Conservation (phyloP, 768 basidiomycete genomes). For the Leccinellum luteum region DNA sequence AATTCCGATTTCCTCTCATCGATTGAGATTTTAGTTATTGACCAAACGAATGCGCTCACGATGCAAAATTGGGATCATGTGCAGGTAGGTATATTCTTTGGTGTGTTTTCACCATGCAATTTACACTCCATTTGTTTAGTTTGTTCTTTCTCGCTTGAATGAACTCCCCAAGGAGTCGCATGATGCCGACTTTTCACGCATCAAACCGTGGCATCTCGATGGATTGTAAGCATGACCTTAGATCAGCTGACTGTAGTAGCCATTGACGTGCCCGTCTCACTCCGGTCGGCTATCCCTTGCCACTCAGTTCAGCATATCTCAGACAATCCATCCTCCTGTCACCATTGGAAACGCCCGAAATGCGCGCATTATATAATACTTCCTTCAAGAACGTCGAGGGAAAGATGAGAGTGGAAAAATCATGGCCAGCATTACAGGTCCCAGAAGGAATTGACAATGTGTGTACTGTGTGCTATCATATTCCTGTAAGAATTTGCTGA, state of each 20-base stretch:
- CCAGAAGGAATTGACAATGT: constrained; percentile 85
- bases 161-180: constrained; percentile 90
- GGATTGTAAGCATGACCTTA: constrained; percentile 67
- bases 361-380: constrained; percentile 73
- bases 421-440: constrained; percentile 73
- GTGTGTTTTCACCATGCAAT: neutral
- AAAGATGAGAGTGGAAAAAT: constrained; percentile 66
- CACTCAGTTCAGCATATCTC: constrained; percentile 69
- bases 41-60: constrained; percentile 86
- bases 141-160: constrained; percentile 82
- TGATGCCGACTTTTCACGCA: constrained; percentile 92
- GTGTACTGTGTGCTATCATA: constrained; percentile 18
- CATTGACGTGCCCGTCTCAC: constrained; percentile 70
- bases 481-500: neutral
- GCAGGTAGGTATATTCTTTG: constrained; percentile 52
- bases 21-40: constrained; percentile 86
- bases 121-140: constrained; percentile 44
- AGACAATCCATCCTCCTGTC: constrained; percentile 90
- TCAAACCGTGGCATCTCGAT: constrained; percentile 98
- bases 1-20: constrained; percentile 90
- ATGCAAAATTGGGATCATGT: constrained; percentile 99
- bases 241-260: constrained; percentile 62
- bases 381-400: constrained; percentile 81
- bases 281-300: neutral
- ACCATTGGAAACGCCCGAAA: constrained; percentile 87